Evolutionary conservation across 768 basidiomycete species (phyloP), one percentile per base, ranked within the genome.

Genomic region (Phanerochaete carnosa): DNA sequence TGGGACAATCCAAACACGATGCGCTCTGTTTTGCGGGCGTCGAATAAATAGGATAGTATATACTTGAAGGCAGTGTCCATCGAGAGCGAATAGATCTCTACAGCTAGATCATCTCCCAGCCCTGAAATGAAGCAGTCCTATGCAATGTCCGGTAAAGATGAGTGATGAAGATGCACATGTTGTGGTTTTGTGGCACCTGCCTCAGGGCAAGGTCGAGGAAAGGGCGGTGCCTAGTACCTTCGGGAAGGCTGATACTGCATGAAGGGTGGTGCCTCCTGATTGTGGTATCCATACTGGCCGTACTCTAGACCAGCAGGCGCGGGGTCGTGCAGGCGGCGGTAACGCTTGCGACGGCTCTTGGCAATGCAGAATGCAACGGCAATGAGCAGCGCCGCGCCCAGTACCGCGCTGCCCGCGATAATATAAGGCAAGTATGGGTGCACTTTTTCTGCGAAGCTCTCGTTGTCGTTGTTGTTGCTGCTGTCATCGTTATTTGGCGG

Each of bases 381-480:
- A 28, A 66, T 50, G 26, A 70, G 56, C 25, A 71, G 61, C 43
- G 66, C 47, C 23, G 68, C 55, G 50, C 65, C 71, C 47, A 66
- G 62, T 2, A 62, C 60, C 15, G 64, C 63, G 55, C 66, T 65
- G 57, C 66, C 70, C 12, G 66, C 72, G 62, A 73, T 71, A 64
- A 73, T 67, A 62, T 70, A 68, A 35, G 67, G 66, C 45, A 69
- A 57, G 63, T 70, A 69, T 52, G 66, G 67, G 55, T 69, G 66
- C 43, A 69, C 61, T 57, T 62, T 64, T 29, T 66, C 60, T 37
- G 62, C 46, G 26, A 64, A 58, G 28, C 59, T 62, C 53, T 66
- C 58, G 59, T 59, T 43, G 59, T 52, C 45, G 60, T 61, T 30
- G 33, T 29, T 46, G 45, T 29, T 46, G 43, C 59, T 56, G 37